A percentile compares a stretch with the other conserved stretches of the same genome.
phyloP scores from a whole-genome alignment of 1,284 basidiomycete species.

The Sanghuangporus baumii region DNA sequence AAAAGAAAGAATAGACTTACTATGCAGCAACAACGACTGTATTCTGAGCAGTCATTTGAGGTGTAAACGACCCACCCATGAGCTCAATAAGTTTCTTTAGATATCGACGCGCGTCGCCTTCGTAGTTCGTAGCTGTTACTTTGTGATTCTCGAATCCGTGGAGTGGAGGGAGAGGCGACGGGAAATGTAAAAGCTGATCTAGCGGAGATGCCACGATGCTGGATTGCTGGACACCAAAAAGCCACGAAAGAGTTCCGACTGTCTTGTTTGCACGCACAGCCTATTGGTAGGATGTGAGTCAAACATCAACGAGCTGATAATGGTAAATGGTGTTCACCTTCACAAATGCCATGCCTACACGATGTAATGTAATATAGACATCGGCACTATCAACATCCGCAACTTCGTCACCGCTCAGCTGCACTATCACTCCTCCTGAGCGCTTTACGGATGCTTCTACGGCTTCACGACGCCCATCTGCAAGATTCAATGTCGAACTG shows the following conservation, averaged over 20 bases:
- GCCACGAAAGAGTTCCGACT: conserved; percentile 76
- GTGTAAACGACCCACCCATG: conserved; percentile 77
- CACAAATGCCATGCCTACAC: conserved; percentile 64
- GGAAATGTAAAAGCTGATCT: conserved; percentile 59
- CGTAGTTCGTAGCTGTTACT: conserved; percentile 87
- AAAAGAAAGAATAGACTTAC: conserved; percentile 37
- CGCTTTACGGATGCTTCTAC: conserved; percentile 53
- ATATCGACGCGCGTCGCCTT: conserved; percentile 78
- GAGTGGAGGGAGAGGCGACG: conserved; percentile 39
- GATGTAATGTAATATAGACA: conserved; percentile 62
- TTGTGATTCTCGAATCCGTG: conserved; percentile 32
- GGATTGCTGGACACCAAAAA: conserved; percentile 69
- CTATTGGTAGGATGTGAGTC: conserved; percentile 29
- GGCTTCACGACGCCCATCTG: conserved; percentile 40
- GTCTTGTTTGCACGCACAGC: conserved; percentile 54
- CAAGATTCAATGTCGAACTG: conserved; percentile 48
- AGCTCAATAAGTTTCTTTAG: conserved; percentile 74
- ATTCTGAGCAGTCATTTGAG: conserved; percentile 71
- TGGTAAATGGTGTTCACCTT: conserved; percentile 35
- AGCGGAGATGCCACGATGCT: conserved; percentile 60
- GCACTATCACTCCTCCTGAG: conserved; percentile 50
- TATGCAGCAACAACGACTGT: conserved; percentile 80
- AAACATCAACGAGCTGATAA: conserved; percentile 19
- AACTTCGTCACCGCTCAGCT: conserved; percentile 32
- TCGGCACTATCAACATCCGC: conserved; percentile 47